Conservation (phyloP, 495 filamentous ascomycete species). For the Astrothelium subdiscretum region DNA sequence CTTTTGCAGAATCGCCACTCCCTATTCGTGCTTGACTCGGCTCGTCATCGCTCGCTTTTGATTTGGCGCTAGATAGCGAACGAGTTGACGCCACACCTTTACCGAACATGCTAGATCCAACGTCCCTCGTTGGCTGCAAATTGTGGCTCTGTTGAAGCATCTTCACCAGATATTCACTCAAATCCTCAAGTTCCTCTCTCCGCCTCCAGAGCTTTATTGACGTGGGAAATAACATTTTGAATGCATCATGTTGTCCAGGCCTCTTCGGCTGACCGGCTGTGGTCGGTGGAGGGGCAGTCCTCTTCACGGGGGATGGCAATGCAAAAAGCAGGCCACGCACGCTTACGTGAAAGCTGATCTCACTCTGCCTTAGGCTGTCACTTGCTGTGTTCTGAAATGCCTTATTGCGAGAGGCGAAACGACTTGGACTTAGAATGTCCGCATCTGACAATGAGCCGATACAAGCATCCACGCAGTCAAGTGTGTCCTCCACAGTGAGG, state of each 20-base stretch:
- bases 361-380: slow-evolving; percentile 75
- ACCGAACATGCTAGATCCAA: background rate
- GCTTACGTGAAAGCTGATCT: slow-evolving; percentile 81
- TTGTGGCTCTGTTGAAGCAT: background rate
- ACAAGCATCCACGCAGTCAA: slow-evolving; percentile 62
- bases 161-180: slow-evolving; percentile 48
- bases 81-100: background rate
- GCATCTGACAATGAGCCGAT: slow-evolving; percentile 78
- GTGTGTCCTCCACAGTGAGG: slow-evolving; percentile 41
- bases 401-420: slow-evolving; percentile 31
- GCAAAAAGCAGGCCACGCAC: slow-evolving; percentile 72
- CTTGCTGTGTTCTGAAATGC: slow-evolving; percentile 38
- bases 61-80: background rate
- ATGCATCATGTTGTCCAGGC: slow-evolving; percentile 40
- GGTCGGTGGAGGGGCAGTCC: slow-evolving; percentile 33
- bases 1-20: slow-evolving; percentile 49
- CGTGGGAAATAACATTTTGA: slow-evolving; percentile 81
- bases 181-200: slow-evolving; percentile 63
- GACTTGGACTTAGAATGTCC: slow-evolving; percentile 58
- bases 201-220: slow-evolving; percentile 64
- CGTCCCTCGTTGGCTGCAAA: background rate
- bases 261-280: slow-evolving; percentile 17
- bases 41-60: slow-evolving; percentile 3
- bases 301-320: slow-evolving; percentile 73
- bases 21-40: slow-evolving; percentile 25